A percentile compares a stretch with the other conserved stretches of the same genome.
Conservation (phyloP, 257 asterid genomes). For the Leptodermis oblonga region DNA sequence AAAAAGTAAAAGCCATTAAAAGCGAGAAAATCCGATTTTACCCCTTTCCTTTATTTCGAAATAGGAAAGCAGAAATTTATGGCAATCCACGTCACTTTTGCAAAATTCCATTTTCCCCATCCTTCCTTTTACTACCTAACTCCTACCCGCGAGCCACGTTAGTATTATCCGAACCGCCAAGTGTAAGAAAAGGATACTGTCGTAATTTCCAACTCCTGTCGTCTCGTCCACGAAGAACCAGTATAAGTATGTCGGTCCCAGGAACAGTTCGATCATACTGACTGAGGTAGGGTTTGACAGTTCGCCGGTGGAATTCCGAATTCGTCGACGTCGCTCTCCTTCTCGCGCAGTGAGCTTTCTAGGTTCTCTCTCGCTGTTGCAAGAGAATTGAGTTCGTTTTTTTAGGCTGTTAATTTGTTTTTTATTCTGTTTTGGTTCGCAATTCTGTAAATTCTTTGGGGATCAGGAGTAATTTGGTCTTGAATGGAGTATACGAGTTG, state of each 20-base stretch:
- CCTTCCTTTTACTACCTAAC: too few species aligned
- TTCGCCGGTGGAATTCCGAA: background rate
- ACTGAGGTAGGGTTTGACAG: constrained; percentile 20
- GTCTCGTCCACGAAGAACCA: background rate
- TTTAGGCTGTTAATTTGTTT: background rate
- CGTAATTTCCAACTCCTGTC: background rate
- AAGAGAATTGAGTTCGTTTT: background rate
- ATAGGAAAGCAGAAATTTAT: too few species aligned
- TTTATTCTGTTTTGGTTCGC: background rate
- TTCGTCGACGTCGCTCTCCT: constrained; percentile 15
- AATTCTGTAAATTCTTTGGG: background rate
- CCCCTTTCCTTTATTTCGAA: too few species aligned
- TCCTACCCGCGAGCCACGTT: constrained; percentile 1
- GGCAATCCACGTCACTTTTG: too few species aligned
- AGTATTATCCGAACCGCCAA: constrained; percentile 7
- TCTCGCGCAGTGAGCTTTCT: background rate
- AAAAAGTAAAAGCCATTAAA: too few species aligned
- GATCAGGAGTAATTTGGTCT: background rate
- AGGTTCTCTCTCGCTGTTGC: constrained; percentile 3
- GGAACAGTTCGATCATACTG: background rate
- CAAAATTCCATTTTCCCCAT: too few species aligned
- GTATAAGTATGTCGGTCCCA: constrained; percentile 10
- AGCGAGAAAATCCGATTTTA: too few species aligned
- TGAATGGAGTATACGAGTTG: background rate
- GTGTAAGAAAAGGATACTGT: background rate